Conservation (phyloP, 805 yeast genomes). For the Myxozyma kluyveri region DNA sequence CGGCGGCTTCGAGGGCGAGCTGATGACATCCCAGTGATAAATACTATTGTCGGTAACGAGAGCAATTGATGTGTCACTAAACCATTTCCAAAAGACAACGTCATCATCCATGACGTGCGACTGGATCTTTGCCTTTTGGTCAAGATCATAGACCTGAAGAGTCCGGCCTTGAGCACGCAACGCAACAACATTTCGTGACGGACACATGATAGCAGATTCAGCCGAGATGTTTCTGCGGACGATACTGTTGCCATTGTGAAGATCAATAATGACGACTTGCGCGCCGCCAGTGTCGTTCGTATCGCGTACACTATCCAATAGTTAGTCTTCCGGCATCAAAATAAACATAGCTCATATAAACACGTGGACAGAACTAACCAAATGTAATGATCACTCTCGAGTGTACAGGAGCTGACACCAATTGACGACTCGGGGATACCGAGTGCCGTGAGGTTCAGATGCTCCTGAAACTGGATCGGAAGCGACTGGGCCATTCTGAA, state of each 20-base stretch:
- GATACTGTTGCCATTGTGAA: constrained; percentile 72
- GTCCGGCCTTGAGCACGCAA: constrained; percentile 96
- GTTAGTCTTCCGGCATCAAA: too few species aligned
- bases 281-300: constrained; percentile 58
- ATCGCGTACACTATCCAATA: constrained; percentile 45
- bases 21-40: constrained; percentile 80
- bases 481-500: constrained; percentile 51
- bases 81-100: constrained; percentile 95
- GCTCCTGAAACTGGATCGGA: constrained; percentile 96
- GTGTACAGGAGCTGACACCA: constrained; percentile 89
- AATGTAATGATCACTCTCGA: constrained; percentile 88
- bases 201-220: constrained; percentile 96
- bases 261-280: constrained; percentile 86
- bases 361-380: constrained; percentile 47
- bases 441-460: constrained; percentile 78
- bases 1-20: constrained; percentile 77
- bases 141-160: constrained; percentile 87
- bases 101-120: constrained; percentile 83
- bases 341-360: constrained; percentile 2
- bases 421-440: constrained; percentile 83
- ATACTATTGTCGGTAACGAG: constrained; percentile 75
- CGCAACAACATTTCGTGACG: constrained; percentile 81
- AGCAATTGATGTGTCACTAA: constrained; percentile 68
- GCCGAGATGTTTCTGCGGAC: constrained; percentile 94
- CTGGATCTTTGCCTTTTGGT: constrained; percentile 82